These are phyloP conservation scores for Colletotrichum sp. DNA, from an alignment of 2,329 filamentous ascomycete genomes.

Conservation along the genomic window DNA sequence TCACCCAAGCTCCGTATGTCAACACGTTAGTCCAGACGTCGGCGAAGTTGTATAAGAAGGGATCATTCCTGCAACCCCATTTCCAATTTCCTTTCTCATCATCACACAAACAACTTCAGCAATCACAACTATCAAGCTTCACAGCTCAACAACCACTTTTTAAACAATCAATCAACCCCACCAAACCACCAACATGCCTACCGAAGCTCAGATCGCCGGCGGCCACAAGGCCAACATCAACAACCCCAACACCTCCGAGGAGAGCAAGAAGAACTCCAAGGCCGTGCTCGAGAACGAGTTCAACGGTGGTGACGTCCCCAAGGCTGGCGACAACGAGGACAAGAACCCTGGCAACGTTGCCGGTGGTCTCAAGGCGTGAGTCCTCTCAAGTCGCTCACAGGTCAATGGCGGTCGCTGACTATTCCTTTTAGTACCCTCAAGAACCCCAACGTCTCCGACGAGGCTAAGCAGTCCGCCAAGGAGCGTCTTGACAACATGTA, in stretches of 20 bases:
- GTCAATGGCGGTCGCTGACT: not conserved
- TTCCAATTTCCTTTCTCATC: not conserved
- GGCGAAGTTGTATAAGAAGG: constrained; percentile 18
- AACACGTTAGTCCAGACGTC: rapidly evolving
- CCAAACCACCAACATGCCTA: constrained; percentile 44
- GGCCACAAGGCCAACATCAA: constrained; percentile 65
- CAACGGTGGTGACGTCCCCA: constrained; percentile 43
- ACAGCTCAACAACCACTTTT: not conserved
- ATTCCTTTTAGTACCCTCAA: constrained; percentile 46
- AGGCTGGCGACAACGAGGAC: constrained; percentile 36
- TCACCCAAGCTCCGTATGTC: not conserved
- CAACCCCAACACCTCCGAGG: constrained; percentile 61
- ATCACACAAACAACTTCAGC: not conserved
- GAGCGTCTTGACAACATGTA: constrained; percentile 52
- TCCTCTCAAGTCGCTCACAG: not conserved
- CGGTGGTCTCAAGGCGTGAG: constrained; percentile 57
- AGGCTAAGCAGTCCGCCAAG: constrained; percentile 61
- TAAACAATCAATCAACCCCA: not conserved
- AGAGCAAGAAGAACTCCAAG: constrained; percentile 60
- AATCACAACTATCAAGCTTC: not conserved
- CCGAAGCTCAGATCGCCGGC: constrained; percentile 56
- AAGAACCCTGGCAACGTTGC: constrained; percentile 62
- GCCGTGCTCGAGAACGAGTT: constrained; percentile 57
- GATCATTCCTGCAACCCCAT: not conserved
- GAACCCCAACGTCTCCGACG: constrained; percentile 61